Conservation (phyloP, 2,329 filamentous ascomycete genomes). For the Raffaelea arxii region DNA sequence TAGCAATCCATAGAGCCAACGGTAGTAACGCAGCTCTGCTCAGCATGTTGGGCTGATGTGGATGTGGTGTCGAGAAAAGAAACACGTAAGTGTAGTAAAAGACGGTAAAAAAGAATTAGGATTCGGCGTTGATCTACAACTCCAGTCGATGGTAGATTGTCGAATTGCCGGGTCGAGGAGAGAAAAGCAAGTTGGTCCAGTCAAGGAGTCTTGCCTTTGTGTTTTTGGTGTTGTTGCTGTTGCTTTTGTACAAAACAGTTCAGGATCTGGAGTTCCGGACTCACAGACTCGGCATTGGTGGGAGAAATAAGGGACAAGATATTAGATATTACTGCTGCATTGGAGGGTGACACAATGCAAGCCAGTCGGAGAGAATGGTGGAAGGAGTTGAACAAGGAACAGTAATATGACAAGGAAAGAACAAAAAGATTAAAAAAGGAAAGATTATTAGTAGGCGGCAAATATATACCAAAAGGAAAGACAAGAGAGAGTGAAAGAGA, state of each 20-base stretch:
- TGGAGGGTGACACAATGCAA: background rate
- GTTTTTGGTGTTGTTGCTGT: background rate
- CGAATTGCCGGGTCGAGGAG: too few species aligned
- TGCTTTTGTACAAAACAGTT: background rate
- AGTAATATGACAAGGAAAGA: too few species aligned
- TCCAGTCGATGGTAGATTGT: too few species aligned
- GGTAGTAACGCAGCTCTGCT: constrained; percentile 27
- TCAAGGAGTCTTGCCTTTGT: constrained; percentile 12
- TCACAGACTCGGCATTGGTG: constrained; percentile 1
- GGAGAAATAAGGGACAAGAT: background rate
- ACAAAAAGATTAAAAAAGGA: too few species aligned
- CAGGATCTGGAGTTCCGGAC: constrained; percentile 8
- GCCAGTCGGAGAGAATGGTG: background rate
- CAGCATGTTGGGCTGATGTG: constrained; percentile 27
- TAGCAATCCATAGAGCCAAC: constrained; percentile 37
- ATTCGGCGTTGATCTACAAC: background rate
- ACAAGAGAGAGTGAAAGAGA: too few species aligned
- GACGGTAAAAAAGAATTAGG: constrained; percentile 1
- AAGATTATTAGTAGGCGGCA: too few species aligned
- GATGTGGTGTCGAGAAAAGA: background rate
- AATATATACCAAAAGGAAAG: too few species aligned
- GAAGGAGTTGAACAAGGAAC: background rate
- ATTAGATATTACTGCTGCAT: constrained; percentile 6
- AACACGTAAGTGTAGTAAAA: background rate
- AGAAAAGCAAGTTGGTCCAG: constrained; percentile 10